Conservation (phyloP, 352 stramenopile genomes). For the Globisporangium spiculum region DNA sequence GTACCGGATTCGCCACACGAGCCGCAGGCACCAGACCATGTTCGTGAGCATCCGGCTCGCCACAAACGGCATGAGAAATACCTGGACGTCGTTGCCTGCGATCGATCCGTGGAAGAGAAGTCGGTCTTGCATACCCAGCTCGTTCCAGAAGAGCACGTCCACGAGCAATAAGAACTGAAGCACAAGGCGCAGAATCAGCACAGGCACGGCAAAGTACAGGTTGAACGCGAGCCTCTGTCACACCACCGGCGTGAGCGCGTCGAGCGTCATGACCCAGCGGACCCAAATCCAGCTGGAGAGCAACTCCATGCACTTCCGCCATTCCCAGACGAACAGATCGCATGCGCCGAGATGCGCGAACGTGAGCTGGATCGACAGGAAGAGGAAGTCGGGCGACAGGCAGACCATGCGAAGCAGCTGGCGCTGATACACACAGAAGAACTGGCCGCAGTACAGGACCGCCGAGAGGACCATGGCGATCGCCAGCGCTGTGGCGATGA, state of each 20-base stretch:
- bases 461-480: neutral
- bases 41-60: slow-evolving; percentile 9
- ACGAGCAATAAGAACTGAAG: slow-evolving; percentile 10
- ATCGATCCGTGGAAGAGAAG: slow-evolving; percentile 6
- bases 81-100: neutral
- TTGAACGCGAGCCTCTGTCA: slow-evolving; percentile 8
- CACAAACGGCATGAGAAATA: slow-evolving; percentile 9
- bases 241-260: slow-evolving; percentile 20
- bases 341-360: slow-evolving; percentile 13
- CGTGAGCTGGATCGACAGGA: slow-evolving; percentile 20
- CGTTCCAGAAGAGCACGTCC: slow-evolving; percentile 13
- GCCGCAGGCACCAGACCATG: slow-evolving; percentile 13
- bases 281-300: slow-evolving; percentile 19
- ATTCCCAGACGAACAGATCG: slow-evolving; percentile 17
- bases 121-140: slow-evolving; percentile 11
- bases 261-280: slow-evolving; percentile 22
- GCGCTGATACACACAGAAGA: slow-evolving; percentile 19
- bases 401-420: slow-evolving; percentile 14
- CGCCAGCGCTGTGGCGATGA: neutral
- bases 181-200: slow-evolving; percentile 10
- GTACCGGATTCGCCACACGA: slow-evolving; percentile 14
- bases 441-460: slow-evolving; percentile 11
- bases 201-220: neutral
- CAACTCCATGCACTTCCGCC: neutral
- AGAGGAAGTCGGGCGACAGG: slow-evolving; percentile 21